Base-by-base conservation (phyloP, 345 rosid species). In the Clausena lansium region DNA sequence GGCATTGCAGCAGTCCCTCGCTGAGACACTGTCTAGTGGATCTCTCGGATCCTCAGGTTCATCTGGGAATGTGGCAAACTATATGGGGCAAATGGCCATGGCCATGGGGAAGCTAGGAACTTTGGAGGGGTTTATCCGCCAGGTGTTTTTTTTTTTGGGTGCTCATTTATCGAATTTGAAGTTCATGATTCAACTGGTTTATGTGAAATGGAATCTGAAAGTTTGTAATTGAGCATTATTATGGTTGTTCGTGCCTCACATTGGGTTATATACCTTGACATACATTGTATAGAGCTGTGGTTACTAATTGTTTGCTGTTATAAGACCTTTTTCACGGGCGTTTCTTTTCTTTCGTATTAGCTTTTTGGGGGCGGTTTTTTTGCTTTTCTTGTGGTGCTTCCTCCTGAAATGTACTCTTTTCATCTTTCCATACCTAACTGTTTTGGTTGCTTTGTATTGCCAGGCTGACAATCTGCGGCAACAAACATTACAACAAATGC, bases 21-120 rank as follows among this genome's bases (percentile, higher is more conserved):
- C 99, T 5, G 97, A 97, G 83, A 97, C 99, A 14, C 82, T 97
- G 76, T 94, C 93, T 14, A 94, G 89, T 17, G 99, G 98, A 70
- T 82, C 97, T 54, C 94, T 91, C 24, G 98, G 98, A 63, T 86
- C 93, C 27, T 88, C 98, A 0, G 94, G 98, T 67, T 82, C 97
- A 74, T 91, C 98, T 50, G 93, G 94, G 67, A 91, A 94, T 57
- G 97, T 94, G 32, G 98, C 98, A 30, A 94, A 89, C 81, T 97
- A 97, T 84, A 94, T 94, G 98, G 99, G 99, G 78, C 98, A 97
- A 81, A 97, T 97, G 98, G 99, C 99, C 52, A 97, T 97, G 99
- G 99, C 98, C 57, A 97, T 97, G 99, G 99, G 99, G 70, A 94
- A 94, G 85, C 87, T 97, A 52, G 98, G 97, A n/a, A 97, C 97